A percentile compares a stretch with the other conserved stretches of the same genome.
Conservation (phyloP, 179 eudicot species). For the Amaranthus tricolor region DNA sequence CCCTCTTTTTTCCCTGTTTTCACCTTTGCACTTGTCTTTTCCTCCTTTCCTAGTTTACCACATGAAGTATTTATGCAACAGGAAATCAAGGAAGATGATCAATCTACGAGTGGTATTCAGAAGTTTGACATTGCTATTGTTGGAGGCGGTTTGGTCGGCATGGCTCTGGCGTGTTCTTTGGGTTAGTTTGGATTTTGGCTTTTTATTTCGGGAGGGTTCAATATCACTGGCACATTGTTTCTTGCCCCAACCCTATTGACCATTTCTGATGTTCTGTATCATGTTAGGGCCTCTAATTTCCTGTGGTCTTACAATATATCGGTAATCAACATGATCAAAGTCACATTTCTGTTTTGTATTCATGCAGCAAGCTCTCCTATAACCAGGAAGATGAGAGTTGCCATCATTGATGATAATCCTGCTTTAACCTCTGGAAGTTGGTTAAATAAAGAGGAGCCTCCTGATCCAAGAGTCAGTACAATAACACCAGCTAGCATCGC, state of each 20-base stretch:
- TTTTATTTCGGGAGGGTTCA: neutral
- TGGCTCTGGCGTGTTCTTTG: constrained; percentile 88
- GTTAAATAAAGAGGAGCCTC: constrained; percentile 66
- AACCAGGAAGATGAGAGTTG: constrained; percentile 68
- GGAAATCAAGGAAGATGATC: constrained; percentile 41
- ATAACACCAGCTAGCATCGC: constrained; percentile 86
- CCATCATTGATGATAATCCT: constrained; percentile 91
- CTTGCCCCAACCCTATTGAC: neutral
- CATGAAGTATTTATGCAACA: constrained; percentile 26
- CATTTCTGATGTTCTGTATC: neutral
- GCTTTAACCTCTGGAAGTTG: constrained; percentile 46
- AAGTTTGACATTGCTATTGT: constrained; percentile 85
- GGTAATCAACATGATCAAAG: neutral
- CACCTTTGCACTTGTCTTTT: neutral
- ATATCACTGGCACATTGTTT: constrained; percentile 6
- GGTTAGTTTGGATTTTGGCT: constrained; percentile 40
- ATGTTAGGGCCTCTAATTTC: neutral
- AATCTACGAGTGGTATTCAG: constrained; percentile 31
- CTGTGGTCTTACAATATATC: neutral
- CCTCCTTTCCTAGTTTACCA: neutral
- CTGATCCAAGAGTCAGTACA: constrained; percentile 98
- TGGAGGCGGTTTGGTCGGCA: constrained; percentile 99
- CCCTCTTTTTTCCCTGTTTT: neutral
- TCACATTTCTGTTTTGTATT: neutral
- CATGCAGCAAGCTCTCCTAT: constrained; percentile 69